Evolutionary conservation across 1,284 basidiomycete species (phyloP), one percentile per base, ranked within the genome.

Genomic region (Taiwanofungus camphoratus): DNA sequence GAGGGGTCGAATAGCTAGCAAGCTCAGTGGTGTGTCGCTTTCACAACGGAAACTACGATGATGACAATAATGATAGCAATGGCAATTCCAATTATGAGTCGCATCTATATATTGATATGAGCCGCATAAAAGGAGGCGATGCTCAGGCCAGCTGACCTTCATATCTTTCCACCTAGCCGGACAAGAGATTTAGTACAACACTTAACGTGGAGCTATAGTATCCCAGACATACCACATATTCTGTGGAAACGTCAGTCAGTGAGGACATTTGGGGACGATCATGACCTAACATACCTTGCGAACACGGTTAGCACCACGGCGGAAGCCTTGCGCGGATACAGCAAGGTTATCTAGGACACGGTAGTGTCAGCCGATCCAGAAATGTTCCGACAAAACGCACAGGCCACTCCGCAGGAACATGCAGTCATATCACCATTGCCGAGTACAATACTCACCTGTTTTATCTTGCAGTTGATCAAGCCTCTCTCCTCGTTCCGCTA

Each of bases 321-420:
- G 83, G 82, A 99, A 99, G 22, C 93, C 93, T 71, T 99, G 96
- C 9, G 95, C 96, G n/a, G 93, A 97, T 29, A 97, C 91, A 22
- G 95, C 94, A 45, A 99, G 80, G 62, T 88, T 97, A 68, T 99
- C 95, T 95, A 56, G 23, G 33, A 24, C 2, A 26, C 11, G 29
- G 26, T 20, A n/a, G 27, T 19, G 15, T 13, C n/a, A 39, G 12
- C 5, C 24, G 18, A 21, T 18, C 34, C 13, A 21, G 29, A 15
- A 36, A 19, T 2, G 18, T 9, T 11, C 8, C 35, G 18, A 21
- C 26, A 29, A 29, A 5, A 24, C 12, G 12, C 13, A 39, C 15
- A 19, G 3, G 50, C 26, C 26, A 27, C 7, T 27, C 8, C 26
- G 26, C 13, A 27, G 26, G 8, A 27, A 27, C 26, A 27, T 13